These are phyloP conservation scores for Croton laevigatus DNA, from an alignment of 441 rosid genomes.

Conservation along the genomic window DNA sequence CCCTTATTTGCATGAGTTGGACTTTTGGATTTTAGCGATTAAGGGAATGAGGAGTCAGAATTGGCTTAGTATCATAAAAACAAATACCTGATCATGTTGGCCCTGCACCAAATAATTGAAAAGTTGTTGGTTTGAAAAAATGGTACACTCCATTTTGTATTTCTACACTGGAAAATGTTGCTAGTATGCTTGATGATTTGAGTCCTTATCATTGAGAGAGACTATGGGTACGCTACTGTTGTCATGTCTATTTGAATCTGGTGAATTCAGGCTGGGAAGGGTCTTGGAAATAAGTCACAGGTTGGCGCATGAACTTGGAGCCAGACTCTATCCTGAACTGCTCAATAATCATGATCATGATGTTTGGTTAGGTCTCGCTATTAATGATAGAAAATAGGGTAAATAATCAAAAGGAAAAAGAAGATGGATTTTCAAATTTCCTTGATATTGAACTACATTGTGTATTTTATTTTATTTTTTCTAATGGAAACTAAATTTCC, in stretches of 20 bases:
- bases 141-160: neutral
- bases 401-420: neutral
- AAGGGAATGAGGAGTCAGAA: neutral
- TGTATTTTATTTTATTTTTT: neutral
- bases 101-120: neutral
- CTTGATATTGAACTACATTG: neutral
- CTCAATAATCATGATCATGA: neutral
- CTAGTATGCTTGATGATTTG: neutral
- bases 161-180: neutral
- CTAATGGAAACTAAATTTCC: conserved; percentile 3
- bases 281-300: neutral
- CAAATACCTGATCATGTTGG: neutral
- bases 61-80: neutral
- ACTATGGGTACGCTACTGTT: neutral
- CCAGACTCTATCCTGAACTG: neutral
- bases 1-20: neutral
- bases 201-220: neutral
- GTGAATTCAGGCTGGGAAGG: neutral
- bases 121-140: neutral
- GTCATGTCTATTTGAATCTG: conserved; percentile 4
- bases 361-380: conserved; percentile 1
- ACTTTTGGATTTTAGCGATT: neutral
- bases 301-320: neutral
- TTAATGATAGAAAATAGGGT: neutral
- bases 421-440: neutral